Evolutionary conservation across 176 grass and related monocot species (phyloP).

Genomic region (Paspalum notatum): DNA sequence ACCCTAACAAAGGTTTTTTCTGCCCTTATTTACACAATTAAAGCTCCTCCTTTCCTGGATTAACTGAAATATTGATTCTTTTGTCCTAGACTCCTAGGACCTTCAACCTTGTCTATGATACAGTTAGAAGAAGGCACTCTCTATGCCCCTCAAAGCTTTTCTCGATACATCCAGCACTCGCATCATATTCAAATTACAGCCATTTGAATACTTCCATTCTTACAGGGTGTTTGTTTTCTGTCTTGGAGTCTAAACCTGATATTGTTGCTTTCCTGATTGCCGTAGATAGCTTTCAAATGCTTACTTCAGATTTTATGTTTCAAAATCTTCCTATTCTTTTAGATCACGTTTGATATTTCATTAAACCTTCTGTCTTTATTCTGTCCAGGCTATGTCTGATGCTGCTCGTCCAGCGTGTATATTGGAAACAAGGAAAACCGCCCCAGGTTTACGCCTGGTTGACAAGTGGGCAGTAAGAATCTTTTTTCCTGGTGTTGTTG

Average conservation of each 20-base stretch:
- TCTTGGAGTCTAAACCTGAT: neutral
- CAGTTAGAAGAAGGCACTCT: neutral
- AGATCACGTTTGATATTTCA: neutral
- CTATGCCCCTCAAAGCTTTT: neutral
- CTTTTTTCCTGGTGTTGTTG: constrained; percentile 22
- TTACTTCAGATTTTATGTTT: constrained; percentile 10
- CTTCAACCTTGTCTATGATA: constrained; percentile 10
- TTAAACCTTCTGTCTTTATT: constrained; percentile 1
- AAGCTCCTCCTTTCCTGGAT: neutral
- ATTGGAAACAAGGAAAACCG: constrained; percentile 95
- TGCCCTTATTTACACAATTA: constrained; percentile 8
- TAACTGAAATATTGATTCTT: constrained; percentile 17
- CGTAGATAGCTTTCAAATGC: neutral
- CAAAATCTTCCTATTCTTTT: neutral
- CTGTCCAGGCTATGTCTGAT: constrained; percentile 80
- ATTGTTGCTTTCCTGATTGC: neutral
- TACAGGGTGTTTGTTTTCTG: neutral
- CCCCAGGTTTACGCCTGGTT: constrained; percentile 84
- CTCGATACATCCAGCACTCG: neutral
- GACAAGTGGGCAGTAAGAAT: constrained; percentile 92
- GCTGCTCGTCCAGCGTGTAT: constrained; percentile 86
- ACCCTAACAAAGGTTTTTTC: constrained; percentile 83
- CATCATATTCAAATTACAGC: neutral
- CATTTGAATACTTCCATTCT: neutral
- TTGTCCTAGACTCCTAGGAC: neutral